Base-by-base conservation (phyloP, 139 green algal genomes). In the Diplosphaera chodatii region DNA sequence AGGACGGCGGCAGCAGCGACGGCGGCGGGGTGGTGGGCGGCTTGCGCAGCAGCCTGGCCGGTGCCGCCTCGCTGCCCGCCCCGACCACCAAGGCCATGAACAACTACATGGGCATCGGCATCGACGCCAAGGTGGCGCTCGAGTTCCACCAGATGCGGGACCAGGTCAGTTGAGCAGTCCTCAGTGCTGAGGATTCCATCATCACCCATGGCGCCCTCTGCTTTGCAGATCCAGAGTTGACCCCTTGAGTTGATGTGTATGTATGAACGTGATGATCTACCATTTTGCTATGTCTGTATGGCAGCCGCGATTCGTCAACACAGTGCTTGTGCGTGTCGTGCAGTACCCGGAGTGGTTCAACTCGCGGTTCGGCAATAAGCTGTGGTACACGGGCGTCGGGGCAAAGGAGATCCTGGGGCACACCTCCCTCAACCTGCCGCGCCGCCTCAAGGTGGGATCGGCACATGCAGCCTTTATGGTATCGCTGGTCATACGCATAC, bases 31-130 rank as follows among this genome's bases (percentile, higher is more conserved):
- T 10, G 8, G 10, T 48, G 8, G 18, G 48, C 48, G 25, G 16
- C 16, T 25, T 59, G 16, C 48, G 48, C 13, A n/a, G 10, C 48
- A 59, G 66, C 66, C 34, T 59, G 23, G 23, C 13, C 33, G 41
- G 66, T 15, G 23, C 37, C 34, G 32, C 55, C n/a, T n/a, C n/a
- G n/a, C n/a, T n/a, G 18, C 4, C 69, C 69, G 28, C 10, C 31
- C 21, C 68, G 22, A 69, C 76, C 37, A 31, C 74, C 56, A 84
- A 83, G 68, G 63, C 69, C 22, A 82, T 90, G 72, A 92, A 89
- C 79, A 94, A 94, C 81, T 95, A 95, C 78, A 37, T 95, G 55
- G 89, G 89, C n/a, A 75, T 95, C 15, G 89, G 90, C 21, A 83
- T 92, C 16, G 90, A 95, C 70, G 86, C 87, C 55, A 87, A 91